Evolutionary conservation across 257 asterid species (phyloP), one percentile per base, ranked within the genome.

Genomic region (Leptodermis oblonga): DNA sequence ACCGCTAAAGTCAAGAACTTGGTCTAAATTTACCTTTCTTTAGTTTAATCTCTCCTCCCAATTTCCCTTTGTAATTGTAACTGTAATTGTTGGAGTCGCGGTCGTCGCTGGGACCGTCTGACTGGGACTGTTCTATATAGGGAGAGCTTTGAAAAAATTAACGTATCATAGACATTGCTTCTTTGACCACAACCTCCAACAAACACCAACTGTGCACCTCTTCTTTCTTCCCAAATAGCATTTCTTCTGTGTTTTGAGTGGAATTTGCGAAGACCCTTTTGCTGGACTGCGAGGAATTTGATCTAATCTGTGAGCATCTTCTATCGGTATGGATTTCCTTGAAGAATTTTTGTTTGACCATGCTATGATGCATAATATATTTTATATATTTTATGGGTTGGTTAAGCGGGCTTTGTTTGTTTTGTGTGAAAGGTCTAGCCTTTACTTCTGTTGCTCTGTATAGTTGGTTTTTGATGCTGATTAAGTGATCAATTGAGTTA

Each of bases 91-190:
- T 63, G 60, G 41, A 30, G 59, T 72, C 71, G 5, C 36, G 54
- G 76, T 65, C 76, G 71, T 72, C 71, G 66, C 76, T 14, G 36
- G 34, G 75, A 62, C 64, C 66, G 51, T 4, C 23, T 20, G 64
- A 36, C 20, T 34, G 37, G 41, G 23, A 4, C 41, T 58, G 34
- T 36, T 58, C 64, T 58, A 26, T 36, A 31, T 51, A 2, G 11
- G n/a, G n/a, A n/a, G n/a, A 11, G 43, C 33, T 36, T 49, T n/a
- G 70, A 7, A 39, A 72, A 62, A 52, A 53, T 51, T 4, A 54
- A 53, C 66, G 26, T 46, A 15, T 34, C 20, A 52, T 51, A 11
- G 33, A 11, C 18, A 15, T 73, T 73, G 66, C 72, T 73, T 31
- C 67, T 55, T 73, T 73, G 77, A 65, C 68, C 67, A 41, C 33